These are phyloP conservation scores for Nitzschia inconspicua DNA, from an alignment of 108 stramenopile genomes.

Conservation along the genomic window DNA sequence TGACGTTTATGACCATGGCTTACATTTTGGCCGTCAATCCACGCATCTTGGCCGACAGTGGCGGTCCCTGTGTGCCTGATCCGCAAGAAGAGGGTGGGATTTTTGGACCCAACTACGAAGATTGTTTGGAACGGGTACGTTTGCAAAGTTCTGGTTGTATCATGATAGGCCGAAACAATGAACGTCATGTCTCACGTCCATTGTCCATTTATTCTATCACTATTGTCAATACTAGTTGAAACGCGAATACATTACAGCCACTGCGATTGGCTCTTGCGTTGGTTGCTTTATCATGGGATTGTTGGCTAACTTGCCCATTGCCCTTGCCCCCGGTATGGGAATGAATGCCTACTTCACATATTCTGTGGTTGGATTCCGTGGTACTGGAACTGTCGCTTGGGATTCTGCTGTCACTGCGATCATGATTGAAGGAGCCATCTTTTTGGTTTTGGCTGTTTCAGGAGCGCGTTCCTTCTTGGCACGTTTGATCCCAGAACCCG, in stretches of 20 bases:
- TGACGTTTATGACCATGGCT: constrained; percentile 68
- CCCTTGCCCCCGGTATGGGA: constrained; percentile 68
- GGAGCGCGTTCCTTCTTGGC: constrained; percentile 46
- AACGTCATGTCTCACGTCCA: neutral
- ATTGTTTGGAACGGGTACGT: constrained; percentile 31
- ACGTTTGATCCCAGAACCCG: constrained; percentile 61
- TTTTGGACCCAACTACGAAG: constrained; percentile 36
- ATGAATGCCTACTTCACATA: constrained; percentile 77
- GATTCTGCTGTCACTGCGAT: constrained; percentile 59
- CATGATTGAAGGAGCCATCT: constrained; percentile 62
- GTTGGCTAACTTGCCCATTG: constrained; percentile 63
- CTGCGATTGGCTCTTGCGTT: constrained; percentile 53
- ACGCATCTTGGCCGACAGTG: constrained; percentile 51
- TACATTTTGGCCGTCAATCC: constrained; percentile 65
- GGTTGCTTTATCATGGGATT: constrained; percentile 62
- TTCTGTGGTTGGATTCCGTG: constrained; percentile 53
- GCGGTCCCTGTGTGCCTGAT: constrained; percentile 46
- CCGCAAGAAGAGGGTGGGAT: constrained; percentile 34
- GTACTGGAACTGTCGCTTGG: constrained; percentile 47
- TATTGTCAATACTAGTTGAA: too few species aligned
- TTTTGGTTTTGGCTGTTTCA: constrained; percentile 53
- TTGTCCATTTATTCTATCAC: neutral
- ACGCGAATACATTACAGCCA: constrained; percentile 51
- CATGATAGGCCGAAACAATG: neutral
- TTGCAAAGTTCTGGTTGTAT: too few species aligned